These are phyloP conservation scores for Leptographium radiaticola DNA, from an alignment of 2,329 filamentous ascomycete genomes.

Conservation along the genomic window DNA sequence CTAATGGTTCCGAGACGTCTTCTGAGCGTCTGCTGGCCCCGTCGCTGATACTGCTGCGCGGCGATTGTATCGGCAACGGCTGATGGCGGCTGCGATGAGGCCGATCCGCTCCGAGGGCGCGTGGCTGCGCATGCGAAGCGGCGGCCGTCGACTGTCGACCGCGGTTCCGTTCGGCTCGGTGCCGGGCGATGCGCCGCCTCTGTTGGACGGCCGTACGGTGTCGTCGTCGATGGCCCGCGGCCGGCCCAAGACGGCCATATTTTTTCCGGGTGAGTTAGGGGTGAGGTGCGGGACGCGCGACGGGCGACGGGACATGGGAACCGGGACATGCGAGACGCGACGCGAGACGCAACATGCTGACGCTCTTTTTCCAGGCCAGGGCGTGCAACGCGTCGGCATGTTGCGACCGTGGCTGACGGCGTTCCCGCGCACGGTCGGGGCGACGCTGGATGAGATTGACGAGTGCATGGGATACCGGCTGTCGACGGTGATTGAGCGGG, in stretches of 20 bases:
- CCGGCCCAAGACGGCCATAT: conserved; percentile 37
- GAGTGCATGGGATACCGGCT: conserved; percentile 60
- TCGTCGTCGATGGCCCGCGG: not conserved
- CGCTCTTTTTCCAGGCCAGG: conserved; percentile 48
- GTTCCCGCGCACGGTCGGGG: conserved; percentile 64
- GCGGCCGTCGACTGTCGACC: too few relatives aligned
- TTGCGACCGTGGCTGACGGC: conserved; percentile 71
- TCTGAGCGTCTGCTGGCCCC: too few relatives aligned
- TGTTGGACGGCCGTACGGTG: not conserved
- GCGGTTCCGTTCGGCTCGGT: too few relatives aligned
- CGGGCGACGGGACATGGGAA: too few relatives aligned
- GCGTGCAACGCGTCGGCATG: conserved; percentile 84
- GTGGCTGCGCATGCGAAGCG: too few relatives aligned
- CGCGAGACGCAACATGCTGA: not conserved
- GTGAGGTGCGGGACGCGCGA: too few relatives aligned
- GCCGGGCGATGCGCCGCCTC: not conserved
- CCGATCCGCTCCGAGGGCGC: too few relatives aligned
- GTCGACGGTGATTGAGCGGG: conserved; percentile 64
- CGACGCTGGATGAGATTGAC: conserved; percentile 80
- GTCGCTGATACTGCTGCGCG: too few relatives aligned
- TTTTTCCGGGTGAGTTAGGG: conserved; percentile 38
- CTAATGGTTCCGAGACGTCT: too few relatives aligned
- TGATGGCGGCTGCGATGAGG: too few relatives aligned
- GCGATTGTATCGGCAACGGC: too few relatives aligned
- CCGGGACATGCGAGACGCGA: too few relatives aligned